These are phyloP conservation scores for Leishmania tarentolae DNA, from an alignment of 208 protist species.

Conservation along the genomic window DNA sequence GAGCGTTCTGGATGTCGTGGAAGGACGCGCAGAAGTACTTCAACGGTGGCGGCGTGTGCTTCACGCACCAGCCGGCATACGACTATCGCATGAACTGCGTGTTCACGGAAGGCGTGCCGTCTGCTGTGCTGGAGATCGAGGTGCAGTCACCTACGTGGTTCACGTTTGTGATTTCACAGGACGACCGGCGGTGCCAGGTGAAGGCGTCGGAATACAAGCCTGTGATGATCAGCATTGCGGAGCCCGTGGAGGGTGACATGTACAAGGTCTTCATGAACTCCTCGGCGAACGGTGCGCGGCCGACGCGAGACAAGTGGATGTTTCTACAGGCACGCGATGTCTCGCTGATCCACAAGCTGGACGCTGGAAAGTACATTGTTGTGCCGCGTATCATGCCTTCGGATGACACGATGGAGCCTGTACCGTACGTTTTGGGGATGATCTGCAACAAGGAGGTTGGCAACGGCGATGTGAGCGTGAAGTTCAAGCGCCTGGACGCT, in stretches of 20 bases:
- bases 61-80: constrained; percentile 52
- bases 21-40: constrained; percentile 80
- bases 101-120: constrained; percentile 68
- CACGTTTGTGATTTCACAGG: constrained; percentile 74
- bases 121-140: constrained; percentile 68
- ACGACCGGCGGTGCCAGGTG: constrained; percentile 60
- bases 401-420: constrained; percentile 31
- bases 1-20: constrained; percentile 88
- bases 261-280: constrained; percentile 82
- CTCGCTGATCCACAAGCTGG: constrained; percentile 72
- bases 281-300: constrained; percentile 55
- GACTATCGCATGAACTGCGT: constrained; percentile 80
- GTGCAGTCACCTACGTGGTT: constrained; percentile 67
- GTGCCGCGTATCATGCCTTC: constrained; percentile 66
- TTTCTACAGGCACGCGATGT: constrained; percentile 85
- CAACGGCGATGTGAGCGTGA: constrained; percentile 50
- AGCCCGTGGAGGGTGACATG: constrained; percentile 42
- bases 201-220: constrained; percentile 60
- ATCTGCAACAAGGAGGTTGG: constrained; percentile 61
- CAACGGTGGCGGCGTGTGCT: constrained; percentile 84
- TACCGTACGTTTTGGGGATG: constrained; percentile 61
- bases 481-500: constrained; percentile 57
- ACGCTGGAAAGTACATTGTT: constrained; percentile 69
- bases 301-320: constrained; percentile 72
- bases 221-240: constrained; percentile 81